Base-by-base conservation (phyloP, 23 red algal species). In the Gracilaria vermiculophylla region DNA sequence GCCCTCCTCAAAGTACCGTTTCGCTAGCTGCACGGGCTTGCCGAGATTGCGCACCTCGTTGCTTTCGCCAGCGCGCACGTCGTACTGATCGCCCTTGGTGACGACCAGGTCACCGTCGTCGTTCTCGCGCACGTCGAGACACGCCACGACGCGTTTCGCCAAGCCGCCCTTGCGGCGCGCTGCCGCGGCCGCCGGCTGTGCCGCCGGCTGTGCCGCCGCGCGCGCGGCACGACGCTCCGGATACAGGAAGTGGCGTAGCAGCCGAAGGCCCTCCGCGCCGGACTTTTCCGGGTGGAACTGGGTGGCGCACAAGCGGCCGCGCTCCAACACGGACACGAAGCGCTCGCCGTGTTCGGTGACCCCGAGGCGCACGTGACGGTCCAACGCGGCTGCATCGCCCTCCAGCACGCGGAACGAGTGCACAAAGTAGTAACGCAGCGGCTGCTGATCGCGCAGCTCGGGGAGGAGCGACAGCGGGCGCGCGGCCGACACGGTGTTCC, bases 71-170 rank as follows among this genome's bases (percentile, higher is more conserved):
- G 89, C 75, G 15, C 92, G 53, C 23, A 94, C 92, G 52, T 94
- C 92, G 56, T 94, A 94, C 35, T 94, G 92, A 56, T 94, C 92
- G 53, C 92, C 92, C 69, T 94, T 94, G 43, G 92, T 94, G 55
- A 94, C 92, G 8, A 94, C 92, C 49, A 94, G 69, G 36, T 94
- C 92, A n/a, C 92, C 92, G 35, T 32, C 75, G 56, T 94, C 92
- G 77, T 94, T 89, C 55, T 98, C 96, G 28, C 87, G 92, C 21
- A 98, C 96, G 67, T 98, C 96, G 66, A 98, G 51, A 43, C 96
- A 98, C n/a, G 96, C 91, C 32, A 98, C 91, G 31, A 98, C 86
- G 16, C 96, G 86, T 51, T 98, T 98, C 11, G 96, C 87, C 0
- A 94, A 62, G 28, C 64, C 50, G 32, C 27, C 9, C 37, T 78